These are phyloP conservation scores for Fusarium nodosum DNA, from an alignment of 2,329 filamentous ascomycete species.

Conservation along the genomic window DNA sequence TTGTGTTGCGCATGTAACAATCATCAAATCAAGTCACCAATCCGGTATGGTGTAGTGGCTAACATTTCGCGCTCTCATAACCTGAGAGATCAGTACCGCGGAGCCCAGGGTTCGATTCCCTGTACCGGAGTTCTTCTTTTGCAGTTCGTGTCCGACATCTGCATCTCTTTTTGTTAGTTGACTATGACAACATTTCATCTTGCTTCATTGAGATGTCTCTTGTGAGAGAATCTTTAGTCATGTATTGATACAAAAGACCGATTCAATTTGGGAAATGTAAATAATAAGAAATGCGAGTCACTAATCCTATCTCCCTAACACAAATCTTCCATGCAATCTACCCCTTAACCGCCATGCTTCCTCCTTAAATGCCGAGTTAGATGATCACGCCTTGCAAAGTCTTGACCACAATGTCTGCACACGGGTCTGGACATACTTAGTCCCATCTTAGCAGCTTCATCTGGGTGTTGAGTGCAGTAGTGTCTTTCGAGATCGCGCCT, in stretches of 20 bases:
- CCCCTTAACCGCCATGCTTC: constrained; percentile 19
- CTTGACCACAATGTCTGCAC: constrained; percentile 7
- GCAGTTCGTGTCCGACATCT: background rate
- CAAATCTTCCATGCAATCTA: background rate
- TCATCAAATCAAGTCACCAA: background rate
- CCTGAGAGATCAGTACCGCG: constrained; percentile 44
- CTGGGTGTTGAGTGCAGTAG: constrained; percentile 5
- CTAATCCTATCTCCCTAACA: background rate
- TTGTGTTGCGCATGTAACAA: accelerated
- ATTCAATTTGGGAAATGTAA: background rate
- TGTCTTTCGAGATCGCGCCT: constrained; percentile 18
- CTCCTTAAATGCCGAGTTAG: constrained; percentile 14
- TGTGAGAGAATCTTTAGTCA: background rate
- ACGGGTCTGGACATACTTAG: background rate
- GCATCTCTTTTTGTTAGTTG: background rate
- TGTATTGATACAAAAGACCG: background rate
- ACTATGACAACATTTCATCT: background rate
- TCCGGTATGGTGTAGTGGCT: constrained; percentile 55
- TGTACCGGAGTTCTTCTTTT: constrained; percentile 41
- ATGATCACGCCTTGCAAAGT: constrained; percentile 24
- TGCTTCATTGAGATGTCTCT: constrained; percentile 1
- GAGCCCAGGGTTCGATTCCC: constrained; percentile 51
- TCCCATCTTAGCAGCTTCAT: constrained; percentile 9
- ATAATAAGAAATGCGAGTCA: background rate
- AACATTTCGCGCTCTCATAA: constrained; percentile 53